A percentile compares a stretch with the other conserved stretches of the same genome.
phyloP scores from a whole-genome alignment of 768 basidiomycete genomes.

The Russula foetens region DNA sequence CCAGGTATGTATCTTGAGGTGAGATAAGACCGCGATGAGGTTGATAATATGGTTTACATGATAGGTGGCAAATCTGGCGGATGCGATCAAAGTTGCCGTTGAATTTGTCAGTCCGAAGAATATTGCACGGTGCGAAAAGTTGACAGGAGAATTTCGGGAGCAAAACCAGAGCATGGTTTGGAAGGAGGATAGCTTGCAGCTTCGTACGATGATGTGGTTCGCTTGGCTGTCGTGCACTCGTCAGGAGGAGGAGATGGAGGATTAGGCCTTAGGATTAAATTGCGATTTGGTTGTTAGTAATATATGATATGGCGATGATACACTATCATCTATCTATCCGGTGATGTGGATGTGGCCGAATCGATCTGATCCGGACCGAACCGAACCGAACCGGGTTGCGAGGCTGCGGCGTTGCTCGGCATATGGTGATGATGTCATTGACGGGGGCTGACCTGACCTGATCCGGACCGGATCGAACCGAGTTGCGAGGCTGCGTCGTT shows the following conservation, averaged over 20 bases:
- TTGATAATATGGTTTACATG: background rate
- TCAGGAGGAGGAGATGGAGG: constrained; percentile 32
- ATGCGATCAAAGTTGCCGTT: constrained; percentile 91
- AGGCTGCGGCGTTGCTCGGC: no score
- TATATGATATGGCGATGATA: background rate
- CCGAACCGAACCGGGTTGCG: background rate
- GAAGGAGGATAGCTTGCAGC: constrained; percentile 91
- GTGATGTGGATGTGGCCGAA: background rate
- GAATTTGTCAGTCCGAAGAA: constrained; percentile 96
- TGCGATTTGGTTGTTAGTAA: background rate
- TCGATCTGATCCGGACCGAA: background rate
- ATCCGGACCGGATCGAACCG: no score
- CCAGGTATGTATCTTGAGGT: constrained; percentile 45
- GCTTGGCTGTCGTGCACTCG: constrained; percentile 70
- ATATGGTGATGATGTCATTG: no score
- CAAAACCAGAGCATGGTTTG: constrained; percentile 84
- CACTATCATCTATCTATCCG: background rate
- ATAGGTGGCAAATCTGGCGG: constrained; percentile 86
- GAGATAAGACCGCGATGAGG: background rate
- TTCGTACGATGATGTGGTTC: constrained; percentile 92
- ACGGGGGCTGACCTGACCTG: no score
- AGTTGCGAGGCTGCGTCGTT: no score
- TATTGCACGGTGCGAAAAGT: constrained; percentile 71
- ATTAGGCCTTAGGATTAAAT: background rate
- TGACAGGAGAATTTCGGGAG: constrained; percentile 84